These are phyloP conservation scores for Penicillium tannophilum DNA, from an alignment of 495 filamentous ascomycete species.

Conservation along the genomic window DNA sequence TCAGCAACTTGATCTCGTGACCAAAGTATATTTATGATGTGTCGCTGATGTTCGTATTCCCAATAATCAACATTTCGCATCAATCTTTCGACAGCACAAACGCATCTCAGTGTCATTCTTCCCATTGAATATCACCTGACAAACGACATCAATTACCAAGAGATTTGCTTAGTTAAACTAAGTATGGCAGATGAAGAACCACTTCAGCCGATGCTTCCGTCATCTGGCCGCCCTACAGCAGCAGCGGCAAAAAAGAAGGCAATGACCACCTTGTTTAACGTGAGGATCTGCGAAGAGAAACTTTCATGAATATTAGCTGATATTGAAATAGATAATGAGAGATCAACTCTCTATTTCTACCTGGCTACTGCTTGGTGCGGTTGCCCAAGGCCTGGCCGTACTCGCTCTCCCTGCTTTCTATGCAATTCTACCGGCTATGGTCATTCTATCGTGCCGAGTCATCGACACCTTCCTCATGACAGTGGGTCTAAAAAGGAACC, in stretches of 20 bases:
- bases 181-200: not conserved
- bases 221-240: not conserved
- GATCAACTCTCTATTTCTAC: conserved; percentile 29
- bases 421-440: conserved; percentile 35
- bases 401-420: conserved; percentile 30
- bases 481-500: conserved; percentile 34
- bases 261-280: not conserved
- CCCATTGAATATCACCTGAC: too few relatives aligned
- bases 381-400: conserved; percentile 38
- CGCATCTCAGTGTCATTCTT: too few relatives aligned
- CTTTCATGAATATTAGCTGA: not conserved
- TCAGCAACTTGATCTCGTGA: too few relatives aligned
- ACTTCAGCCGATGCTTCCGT: not conserved
- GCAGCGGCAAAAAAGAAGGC: not conserved
- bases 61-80: not conserved
- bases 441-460: conserved; percentile 34
- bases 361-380: conserved; percentile 47
- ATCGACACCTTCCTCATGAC: conserved; percentile 27
- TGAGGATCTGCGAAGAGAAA: not conserved
- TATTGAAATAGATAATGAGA: not conserved
- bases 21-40: too few relatives aligned
- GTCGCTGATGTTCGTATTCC: not conserved
- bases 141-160: not conserved
- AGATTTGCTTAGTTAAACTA: not conserved
- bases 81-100: too few relatives aligned